Percentiles rank a stretch among this genome's conserved stretches.
phyloP scores from a whole-genome alignment of 2,329 filamentous ascomycete species.

The Plenodomus lindquistii region DNA sequence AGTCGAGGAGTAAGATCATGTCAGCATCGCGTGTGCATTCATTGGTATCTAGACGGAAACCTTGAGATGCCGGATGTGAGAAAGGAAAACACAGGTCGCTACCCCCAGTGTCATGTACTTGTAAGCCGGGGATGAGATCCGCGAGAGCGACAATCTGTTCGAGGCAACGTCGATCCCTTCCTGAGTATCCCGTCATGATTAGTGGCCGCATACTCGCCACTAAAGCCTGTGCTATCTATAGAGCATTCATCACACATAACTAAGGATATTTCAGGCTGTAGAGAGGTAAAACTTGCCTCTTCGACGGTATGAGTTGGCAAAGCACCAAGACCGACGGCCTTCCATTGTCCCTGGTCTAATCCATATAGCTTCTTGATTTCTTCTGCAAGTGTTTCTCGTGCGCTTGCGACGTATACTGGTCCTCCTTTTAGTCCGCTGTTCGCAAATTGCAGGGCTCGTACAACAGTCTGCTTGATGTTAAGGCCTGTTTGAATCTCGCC shows the following conservation, averaged over 20 bases:
- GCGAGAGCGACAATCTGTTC: conserved; percentile 16
- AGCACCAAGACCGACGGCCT: conserved; percentile 17
- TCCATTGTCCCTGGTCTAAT: conserved; percentile 22
- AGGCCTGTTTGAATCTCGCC: conserved; percentile 33
- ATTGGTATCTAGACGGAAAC: conserved; percentile 16
- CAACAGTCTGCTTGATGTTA: conserved; percentile 31
- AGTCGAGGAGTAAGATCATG: conserved; percentile 21
- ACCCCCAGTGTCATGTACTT: conserved; percentile 18
- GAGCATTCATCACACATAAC: background rate
- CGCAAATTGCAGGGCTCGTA: conserved; percentile 32
- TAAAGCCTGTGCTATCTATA: background rate
- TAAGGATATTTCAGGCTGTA: conserved; percentile 14
- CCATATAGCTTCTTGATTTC: conserved; percentile 12
- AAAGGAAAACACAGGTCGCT: conserved; percentile 25
- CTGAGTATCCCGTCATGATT: conserved; percentile 25
- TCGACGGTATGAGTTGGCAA: conserved; percentile 15
- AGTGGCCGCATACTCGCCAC: conserved; percentile 12
- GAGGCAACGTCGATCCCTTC: conserved; percentile 11
- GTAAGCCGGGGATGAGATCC: conserved; percentile 14
- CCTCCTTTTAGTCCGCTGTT: conserved; percentile 27
- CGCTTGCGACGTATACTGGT: conserved; percentile 21
- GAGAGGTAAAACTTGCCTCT: no score
- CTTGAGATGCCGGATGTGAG: conserved; percentile 20
- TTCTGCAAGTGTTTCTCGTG: conserved; percentile 22
- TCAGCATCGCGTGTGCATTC: no score